Base-by-base conservation (phyloP, 2,329 filamentous ascomycete genomes). In the Botrytis elliptica region DNA sequence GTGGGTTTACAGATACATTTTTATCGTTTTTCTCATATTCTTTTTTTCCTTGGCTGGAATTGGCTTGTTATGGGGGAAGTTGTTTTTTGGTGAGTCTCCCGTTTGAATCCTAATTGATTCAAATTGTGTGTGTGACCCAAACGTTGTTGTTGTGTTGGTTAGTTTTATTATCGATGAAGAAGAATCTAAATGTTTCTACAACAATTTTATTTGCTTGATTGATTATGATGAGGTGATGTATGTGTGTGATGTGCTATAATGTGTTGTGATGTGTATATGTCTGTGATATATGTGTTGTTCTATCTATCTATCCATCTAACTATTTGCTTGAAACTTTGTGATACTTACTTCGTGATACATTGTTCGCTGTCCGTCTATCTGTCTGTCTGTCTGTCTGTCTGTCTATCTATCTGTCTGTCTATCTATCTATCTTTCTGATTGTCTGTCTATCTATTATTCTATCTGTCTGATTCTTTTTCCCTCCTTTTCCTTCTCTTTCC, bases 71-170 rank as follows among this genome's bases (percentile, higher is more conserved):
- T 62, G 68, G 70, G 76, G 69, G 49, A 52, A n/a, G 49, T 52
- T n/a, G 25, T n/a, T 72, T 73, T 75, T 79, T 73, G 78, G 78
- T 79, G 79, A 79, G 78, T 80, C 78, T 78, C 78, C 76, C 42
- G 44, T 42, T 62, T 70, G 29, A 33, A 70, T 38, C 55, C 42
- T 71, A 36, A 65, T 65, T 65, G 63, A 65, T 65, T 46, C 10
- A 36, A 65, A 44, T 65, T 52, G 49, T 42, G 63, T 65, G 63
- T 49, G 63, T 70, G 67, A 70, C 67, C 67, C 67, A 70, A 57
- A 36, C 49, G 22, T 59, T 70, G 67, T 70, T 70, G 42, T 65
- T 65, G 49, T 49, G 46, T 52, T 52, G 49, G n/a, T 64, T 42
- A 46, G n/a, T 33, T 65, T 65, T 52, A 52, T 59, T 60, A 67